Evolutionary conservation across 306 rosid species (phyloP), one percentile per base, ranked within the genome.

Genomic region (Vigna angularis): DNA sequence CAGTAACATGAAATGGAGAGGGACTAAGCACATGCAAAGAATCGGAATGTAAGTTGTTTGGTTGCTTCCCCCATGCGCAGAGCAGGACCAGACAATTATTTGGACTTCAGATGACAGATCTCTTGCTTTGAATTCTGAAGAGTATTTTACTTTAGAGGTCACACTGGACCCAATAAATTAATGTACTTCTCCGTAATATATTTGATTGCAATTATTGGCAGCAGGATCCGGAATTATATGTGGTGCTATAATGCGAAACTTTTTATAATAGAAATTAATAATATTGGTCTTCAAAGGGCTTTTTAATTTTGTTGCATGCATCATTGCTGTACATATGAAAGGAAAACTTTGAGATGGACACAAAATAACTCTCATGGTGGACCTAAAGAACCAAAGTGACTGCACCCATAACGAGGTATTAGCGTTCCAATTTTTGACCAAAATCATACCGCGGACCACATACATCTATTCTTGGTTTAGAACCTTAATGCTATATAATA

Each of bases 391-490:
- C 68, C 82, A 77, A 77, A 53, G 74, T 88, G 93, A 87, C 90
- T 86, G 90, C 98, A 88, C 84, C 68, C 51, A 78, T 59, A 79
- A 63, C 98, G 94, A 93, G 93, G 91, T 70, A 47, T 45, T 51
- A 3, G 53, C 53, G 58, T 63, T 81, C 42, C 3, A 77, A 80
- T 80, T 74, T 89, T 87, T 88, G 87, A 88, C 93, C 86, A 79
- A 38, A 75, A 74, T 74, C 80, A 82, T 76, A 73, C 57, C 44
- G 71, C 82, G 86, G 91, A 85, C 89, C 93, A 79, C 89, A 79
- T 49, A 20, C 45, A 17, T 52, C n/a, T 52, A 17, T n/a, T 28
- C 10, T 26, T 30, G 6, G 15, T 55, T 55, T 50, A 47, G 16
- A 62, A 32, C 6, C 63, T 22, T 34, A 14, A 34, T 47, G 34